phyloP scores from a whole-genome alignment of 2,329 filamentous ascomycete genomes.

The Epichloe uncinata region DNA sequence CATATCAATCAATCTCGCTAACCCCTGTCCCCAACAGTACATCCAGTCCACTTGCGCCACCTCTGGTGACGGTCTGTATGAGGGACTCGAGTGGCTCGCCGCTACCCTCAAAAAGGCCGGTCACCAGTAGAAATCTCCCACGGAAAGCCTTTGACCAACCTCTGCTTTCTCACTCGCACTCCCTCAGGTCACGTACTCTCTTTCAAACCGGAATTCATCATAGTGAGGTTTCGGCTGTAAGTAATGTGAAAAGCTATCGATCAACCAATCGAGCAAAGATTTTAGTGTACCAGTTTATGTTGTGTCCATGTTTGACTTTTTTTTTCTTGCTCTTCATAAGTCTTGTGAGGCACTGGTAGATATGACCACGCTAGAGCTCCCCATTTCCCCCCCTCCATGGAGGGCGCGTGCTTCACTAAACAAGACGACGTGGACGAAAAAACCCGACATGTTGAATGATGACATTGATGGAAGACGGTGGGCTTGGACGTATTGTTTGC shows the following conservation, averaged over 20 bases:
- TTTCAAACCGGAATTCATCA: constrained; percentile 25
- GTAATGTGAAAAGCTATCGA: constrained; percentile 43
- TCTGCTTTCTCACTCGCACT: constrained; percentile 22
- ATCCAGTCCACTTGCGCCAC: constrained; percentile 99
- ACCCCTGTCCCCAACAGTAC: constrained; percentile 47
- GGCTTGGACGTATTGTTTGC: background rate
- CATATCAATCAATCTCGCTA: constrained; percentile 3
- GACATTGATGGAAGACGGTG: background rate
- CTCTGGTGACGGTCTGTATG: constrained; percentile 97
- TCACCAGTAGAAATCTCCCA: constrained; percentile 42
- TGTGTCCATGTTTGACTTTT: constrained; percentile 16
- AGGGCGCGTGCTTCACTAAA: background rate
- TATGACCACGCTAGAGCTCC: background rate
- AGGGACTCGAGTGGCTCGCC: constrained; percentile 91
- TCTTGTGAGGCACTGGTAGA: constrained; percentile 15
- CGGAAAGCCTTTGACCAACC: constrained; percentile 21
- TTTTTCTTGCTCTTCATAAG: constrained; percentile 8
- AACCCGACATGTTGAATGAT: background rate
- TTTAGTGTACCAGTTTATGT: constrained; percentile 29
- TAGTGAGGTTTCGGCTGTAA: constrained; percentile 43
- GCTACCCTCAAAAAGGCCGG: constrained; percentile 68
- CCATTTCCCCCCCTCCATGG: background rate
- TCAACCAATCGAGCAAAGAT: constrained; percentile 38
- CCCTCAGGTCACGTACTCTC: constrained; percentile 26
- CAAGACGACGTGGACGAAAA: background rate